phyloP scores from a whole-genome alignment of 306 rosid species.

The Castanea sativa region DNA sequence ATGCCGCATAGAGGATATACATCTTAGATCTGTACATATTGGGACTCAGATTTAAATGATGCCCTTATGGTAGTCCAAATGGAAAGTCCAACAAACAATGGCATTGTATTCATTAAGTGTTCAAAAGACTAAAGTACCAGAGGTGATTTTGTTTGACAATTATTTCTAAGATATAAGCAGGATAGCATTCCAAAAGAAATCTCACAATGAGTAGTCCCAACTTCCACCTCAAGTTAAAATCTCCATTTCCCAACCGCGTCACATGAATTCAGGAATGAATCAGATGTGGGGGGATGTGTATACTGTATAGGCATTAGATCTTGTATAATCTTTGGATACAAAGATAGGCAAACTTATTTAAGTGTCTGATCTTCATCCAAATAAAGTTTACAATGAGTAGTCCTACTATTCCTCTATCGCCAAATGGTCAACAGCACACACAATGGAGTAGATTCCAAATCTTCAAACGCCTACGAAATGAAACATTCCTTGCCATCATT shows the following conservation, averaged over 20 bases:
- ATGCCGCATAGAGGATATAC: too few relatives aligned
- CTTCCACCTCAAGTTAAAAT: neutral
- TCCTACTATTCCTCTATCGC: too few relatives aligned
- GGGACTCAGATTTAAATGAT: neutral
- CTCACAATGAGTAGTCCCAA: neutral
- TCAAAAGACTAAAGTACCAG: neutral
- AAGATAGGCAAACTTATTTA: neutral
- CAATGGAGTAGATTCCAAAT: too few relatives aligned
- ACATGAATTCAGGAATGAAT: neutral
- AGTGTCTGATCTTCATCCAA: neutral
- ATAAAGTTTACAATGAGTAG: too few relatives aligned
- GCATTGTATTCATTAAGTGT: neutral
- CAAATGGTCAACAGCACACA: too few relatives aligned
- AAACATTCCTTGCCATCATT: too few relatives aligned
- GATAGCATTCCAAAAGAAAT: neutral
- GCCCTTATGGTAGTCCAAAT: neutral
- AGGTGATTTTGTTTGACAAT: too few relatives aligned
- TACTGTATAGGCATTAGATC: neutral
- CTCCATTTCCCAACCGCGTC: neutral
- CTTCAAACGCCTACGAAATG: too few relatives aligned
- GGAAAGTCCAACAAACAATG: neutral
- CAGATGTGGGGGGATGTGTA: neutral
- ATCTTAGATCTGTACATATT: neutral
- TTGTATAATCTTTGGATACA: neutral
- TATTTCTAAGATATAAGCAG: neutral